Percentiles rank a stretch among this genome's conserved stretches.
These are phyloP conservation scores for Ceratocystis diversiconidia DNA, from an alignment of 2,329 filamentous ascomycete genomes.

Conservation along the genomic window DNA sequence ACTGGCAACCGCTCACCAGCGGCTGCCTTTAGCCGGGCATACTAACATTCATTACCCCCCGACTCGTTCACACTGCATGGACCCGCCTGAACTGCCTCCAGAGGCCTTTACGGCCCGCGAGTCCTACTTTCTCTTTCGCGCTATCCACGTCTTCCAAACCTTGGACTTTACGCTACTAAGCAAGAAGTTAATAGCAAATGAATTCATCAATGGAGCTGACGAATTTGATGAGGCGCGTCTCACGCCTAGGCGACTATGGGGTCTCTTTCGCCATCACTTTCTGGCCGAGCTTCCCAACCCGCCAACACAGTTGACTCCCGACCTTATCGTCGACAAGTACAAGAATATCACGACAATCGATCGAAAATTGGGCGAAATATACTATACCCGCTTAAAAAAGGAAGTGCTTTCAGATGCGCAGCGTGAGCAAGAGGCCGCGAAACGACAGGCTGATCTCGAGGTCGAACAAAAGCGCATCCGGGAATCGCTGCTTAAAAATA, in stretches of 20 bases:
- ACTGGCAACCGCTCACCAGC: slow-evolving; percentile 6
- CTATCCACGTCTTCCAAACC: slow-evolving; percentile 53
- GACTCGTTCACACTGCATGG: slow-evolving; percentile 14
- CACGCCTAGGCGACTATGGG: slow-evolving; percentile 61
- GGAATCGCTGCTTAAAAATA: slow-evolving; percentile 11
- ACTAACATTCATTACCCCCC: neutral
- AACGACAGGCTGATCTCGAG: slow-evolving; percentile 9
- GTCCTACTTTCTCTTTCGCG: slow-evolving; percentile 73
- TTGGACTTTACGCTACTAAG: slow-evolving; percentile 59
- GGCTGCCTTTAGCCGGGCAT: slow-evolving; percentile 4
- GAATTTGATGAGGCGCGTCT: slow-evolving; percentile 62
- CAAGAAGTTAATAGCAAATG: slow-evolving; percentile 57
- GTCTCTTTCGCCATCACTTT: slow-evolving; percentile 63
- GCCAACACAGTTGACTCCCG: slow-evolving; percentile 12
- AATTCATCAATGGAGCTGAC: slow-evolving; percentile 53
- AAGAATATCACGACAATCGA: slow-evolving; percentile 16
- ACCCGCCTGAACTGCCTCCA: slow-evolving; percentile 17
- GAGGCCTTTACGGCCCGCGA: slow-evolving; percentile 66
- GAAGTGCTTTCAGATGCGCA: slow-evolving; percentile 16
- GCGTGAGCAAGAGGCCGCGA: slow-evolving; percentile 11
- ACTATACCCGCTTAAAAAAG: slow-evolving; percentile 16
- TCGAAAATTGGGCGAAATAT: slow-evolving; percentile 14
- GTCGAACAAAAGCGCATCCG: slow-evolving; percentile 14
- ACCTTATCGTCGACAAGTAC: slow-evolving; percentile 12
- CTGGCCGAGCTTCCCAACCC: slow-evolving; percentile 47